Conservation (phyloP, 73 alveolate species). For the Stentor coeruleus region DNA sequence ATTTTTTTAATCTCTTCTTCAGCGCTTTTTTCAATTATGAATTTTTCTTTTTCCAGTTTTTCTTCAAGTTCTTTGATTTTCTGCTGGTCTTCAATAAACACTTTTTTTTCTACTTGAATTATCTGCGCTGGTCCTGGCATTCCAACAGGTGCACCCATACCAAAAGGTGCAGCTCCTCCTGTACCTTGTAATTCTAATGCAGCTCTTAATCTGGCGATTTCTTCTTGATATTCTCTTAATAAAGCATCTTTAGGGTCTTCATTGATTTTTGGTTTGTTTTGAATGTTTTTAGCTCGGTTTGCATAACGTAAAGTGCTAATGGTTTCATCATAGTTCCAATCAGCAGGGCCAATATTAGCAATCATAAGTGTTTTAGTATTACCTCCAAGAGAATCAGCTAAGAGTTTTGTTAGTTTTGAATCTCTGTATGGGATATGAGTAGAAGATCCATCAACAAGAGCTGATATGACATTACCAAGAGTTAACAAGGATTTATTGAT, state of each 20-base stretch:
- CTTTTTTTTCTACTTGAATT: slow-evolving; percentile 59
- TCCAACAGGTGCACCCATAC: slow-evolving; percentile 34
- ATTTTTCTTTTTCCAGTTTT: slow-evolving; percentile 41
- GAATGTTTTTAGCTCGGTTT: slow-evolving; percentile 93
- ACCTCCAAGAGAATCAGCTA: slow-evolving; percentile 97
- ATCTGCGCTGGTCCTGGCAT: slow-evolving; percentile 49
- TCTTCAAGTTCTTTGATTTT: slow-evolving; percentile 62
- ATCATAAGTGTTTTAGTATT: slow-evolving; percentile 98
- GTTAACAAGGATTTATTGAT: slow-evolving; percentile 87
- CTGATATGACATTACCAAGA: slow-evolving; percentile 91
- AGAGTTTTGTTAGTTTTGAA: slow-evolving; percentile 91
- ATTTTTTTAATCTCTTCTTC: slow-evolving; percentile 32
- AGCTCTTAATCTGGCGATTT: slow-evolving; percentile 84
- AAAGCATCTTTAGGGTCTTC: slow-evolving; percentile 99
- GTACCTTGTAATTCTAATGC: slow-evolving; percentile 75
- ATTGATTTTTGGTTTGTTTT: slow-evolving; percentile 95
- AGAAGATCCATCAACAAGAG: slow-evolving; percentile 86
- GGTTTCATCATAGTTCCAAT: slow-evolving; percentile 97
- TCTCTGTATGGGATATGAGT: slow-evolving; percentile 96
- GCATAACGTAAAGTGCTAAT: slow-evolving; percentile 96
- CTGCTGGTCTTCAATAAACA: slow-evolving; percentile 53
- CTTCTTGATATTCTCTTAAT: slow-evolving; percentile 91
- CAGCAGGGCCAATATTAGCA: slow-evolving; percentile 98
- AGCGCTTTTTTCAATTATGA: slow-evolving; percentile 9
- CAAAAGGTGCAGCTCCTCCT: slow-evolving; percentile 71